Evolutionary conservation across 768 basidiomycete species (phyloP).

Genomic region (Lentinula lateritia): DNA sequence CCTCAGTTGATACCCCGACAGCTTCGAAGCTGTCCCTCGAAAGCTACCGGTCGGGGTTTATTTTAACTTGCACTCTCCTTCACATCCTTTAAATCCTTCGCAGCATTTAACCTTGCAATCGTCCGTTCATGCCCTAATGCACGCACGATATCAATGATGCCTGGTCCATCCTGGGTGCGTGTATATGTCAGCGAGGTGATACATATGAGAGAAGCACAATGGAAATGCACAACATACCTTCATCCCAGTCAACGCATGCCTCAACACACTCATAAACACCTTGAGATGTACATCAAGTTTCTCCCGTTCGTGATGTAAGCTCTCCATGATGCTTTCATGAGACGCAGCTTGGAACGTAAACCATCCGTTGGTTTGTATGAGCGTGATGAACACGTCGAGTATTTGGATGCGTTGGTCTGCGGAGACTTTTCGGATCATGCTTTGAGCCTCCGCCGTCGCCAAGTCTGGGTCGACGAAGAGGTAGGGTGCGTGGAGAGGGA

Average conservation of each 20-base stretch:
- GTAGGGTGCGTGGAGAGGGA: constrained; percentile 64
- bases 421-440: constrained; percentile 42
- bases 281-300: constrained; percentile 36
- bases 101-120: constrained; percentile 25
- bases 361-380: neutral
- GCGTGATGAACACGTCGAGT: neutral
- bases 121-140: constrained; percentile 39
- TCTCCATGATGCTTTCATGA: constrained; percentile 23
- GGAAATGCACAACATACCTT: constrained; percentile 44
- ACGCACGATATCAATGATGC: constrained; percentile 37
- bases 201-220: neutral
- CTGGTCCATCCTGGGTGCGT: constrained; percentile 40
- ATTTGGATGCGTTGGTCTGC: constrained; percentile 27
- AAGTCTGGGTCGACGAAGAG: constrained; percentile 74
- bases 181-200: neutral
- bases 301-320: constrained; percentile 41
- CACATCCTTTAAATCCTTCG: neutral
- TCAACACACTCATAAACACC: constrained; percentile 63
- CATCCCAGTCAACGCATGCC: constrained; percentile 77
- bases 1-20: too few species aligned
- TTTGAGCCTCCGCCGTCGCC: constrained; percentile 44
- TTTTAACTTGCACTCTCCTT: neutral
- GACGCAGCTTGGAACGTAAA: constrained; percentile 19
- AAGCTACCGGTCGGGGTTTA: too few species aligned
- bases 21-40: too few species aligned